Evolutionary conservation across 1,139 yeast genomes (phyloP), one percentile per base, ranked within the genome.

Genomic region (Magnusiomyces suaveolens): DNA sequence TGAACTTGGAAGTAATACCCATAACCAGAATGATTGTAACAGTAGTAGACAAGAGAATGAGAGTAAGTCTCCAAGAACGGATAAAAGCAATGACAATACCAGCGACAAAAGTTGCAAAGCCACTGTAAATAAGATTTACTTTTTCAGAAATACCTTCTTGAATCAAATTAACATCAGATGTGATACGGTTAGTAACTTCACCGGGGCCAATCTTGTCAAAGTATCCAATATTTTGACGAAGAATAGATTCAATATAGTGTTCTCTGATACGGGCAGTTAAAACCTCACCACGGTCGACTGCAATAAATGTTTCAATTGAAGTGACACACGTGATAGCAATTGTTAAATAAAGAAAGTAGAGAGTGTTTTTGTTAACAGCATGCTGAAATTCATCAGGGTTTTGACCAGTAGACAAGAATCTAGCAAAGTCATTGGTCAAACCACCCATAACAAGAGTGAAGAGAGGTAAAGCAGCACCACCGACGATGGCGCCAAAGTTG

Each of bases 71-170:
- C 72, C 75, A 72, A 41, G 72, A 69, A 53, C 67, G 66, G 47
- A 69, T 64, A 55, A 73, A 72, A 1, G 73, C 74, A 57, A 75
- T 70, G 25, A 70, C 68, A 48, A 74, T 62, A 14, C 77, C 74
- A 23, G 75, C 65, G 41, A 74, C 60, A 60, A 75, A 72, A 0
- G 75, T 68, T 10, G 74, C 65, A 3, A 71, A 53, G 26, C 74
- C 75, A 32, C 67, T 63, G 20, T 69, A 59, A 50, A 73, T 69
- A 50, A 72, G 62, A 18, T 76, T 77, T 20, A 72, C 67, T 62
- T 74, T 74, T 60, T 75, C 77, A 33, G 75, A 69, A 52, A 74
- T 73, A 44, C 77, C 77, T 48, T 72, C 75, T 59, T 74, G 77
- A 52, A 74, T 71, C 39, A 69, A 61, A 39, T 68, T 64, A n/a